Conservation (phyloP, 2,329 filamentous ascomycete genomes). For the Metarhizium brunneum region DNA sequence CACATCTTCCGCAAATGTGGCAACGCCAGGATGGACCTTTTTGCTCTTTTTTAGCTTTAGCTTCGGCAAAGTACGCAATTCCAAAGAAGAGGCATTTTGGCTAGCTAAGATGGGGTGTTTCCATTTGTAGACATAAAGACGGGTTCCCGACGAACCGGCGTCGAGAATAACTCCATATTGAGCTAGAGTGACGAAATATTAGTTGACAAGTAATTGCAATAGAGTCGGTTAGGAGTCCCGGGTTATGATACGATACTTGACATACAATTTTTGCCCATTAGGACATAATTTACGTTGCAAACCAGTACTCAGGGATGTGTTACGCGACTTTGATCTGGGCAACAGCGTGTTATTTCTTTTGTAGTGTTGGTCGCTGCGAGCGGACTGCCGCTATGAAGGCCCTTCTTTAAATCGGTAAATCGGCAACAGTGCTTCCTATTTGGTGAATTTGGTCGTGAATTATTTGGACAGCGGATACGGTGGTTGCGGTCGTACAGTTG, state of each 20-base stretch:
- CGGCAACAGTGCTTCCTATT: background rate
- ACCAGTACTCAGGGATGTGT: background rate
- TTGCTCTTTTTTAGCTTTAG: constrained; percentile 81
- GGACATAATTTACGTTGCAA: background rate
- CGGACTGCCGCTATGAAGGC: background rate
- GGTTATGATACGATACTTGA: background rate
- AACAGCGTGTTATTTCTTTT: background rate
- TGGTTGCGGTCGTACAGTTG: background rate
- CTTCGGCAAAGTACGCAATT: constrained; percentile 60
- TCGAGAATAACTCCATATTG: constrained; percentile 93
- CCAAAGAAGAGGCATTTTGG: constrained; percentile 35
- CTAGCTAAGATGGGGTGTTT: constrained; percentile 60
- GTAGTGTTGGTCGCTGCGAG: background rate
- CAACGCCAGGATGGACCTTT: constrained; percentile 90
- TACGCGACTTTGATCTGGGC: background rate
- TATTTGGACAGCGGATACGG: background rate
- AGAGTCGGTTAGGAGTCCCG: background rate
- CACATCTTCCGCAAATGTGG: constrained; percentile 74
- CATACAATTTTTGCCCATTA: constrained; percentile 22
- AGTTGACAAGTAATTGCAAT: background rate
- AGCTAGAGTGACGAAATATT: constrained; percentile 25
- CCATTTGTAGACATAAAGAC: constrained; percentile 92
- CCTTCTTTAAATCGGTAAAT: background rate
- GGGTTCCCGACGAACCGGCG: constrained; percentile 93
- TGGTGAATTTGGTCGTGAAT: background rate